Conservation (phyloP, 495 filamentous ascomycete species). For the Penicillium riverlandense region DNA sequence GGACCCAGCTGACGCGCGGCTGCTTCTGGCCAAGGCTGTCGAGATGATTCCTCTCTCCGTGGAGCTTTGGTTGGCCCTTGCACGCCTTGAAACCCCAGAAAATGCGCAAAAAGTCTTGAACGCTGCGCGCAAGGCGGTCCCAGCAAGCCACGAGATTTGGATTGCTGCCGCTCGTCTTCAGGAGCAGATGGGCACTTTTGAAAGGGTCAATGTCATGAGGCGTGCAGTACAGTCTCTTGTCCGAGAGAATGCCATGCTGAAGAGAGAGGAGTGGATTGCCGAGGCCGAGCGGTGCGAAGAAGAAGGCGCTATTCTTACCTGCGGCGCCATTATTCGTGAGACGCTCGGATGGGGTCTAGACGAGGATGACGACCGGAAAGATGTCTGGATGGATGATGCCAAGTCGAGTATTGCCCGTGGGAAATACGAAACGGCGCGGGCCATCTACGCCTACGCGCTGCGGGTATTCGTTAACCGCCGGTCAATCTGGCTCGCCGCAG, state of each 20-base stretch:
- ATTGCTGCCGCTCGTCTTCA: slow-evolving; percentile 88
- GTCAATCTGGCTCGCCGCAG: slow-evolving; percentile 79
- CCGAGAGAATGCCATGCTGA: slow-evolving; percentile 89
- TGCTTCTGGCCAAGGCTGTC: slow-evolving; percentile 86
- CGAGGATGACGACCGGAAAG: slow-evolving; percentile 93
- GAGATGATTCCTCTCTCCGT: slow-evolving; percentile 90
- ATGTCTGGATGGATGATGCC: slow-evolving; percentile 92
- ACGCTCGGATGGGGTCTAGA: slow-evolving; percentile 91
- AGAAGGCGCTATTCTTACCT: slow-evolving; percentile 82
- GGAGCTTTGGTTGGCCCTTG: slow-evolving; percentile 90
- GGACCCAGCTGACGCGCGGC: slow-evolving; percentile 72
- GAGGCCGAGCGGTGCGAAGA: slow-evolving; percentile 94
- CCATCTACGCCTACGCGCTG: slow-evolving; percentile 86
- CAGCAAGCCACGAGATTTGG: slow-evolving; percentile 91
- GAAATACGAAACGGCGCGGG: slow-evolving; percentile 81
- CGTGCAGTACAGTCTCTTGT: slow-evolving; percentile 85
- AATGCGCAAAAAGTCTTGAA: slow-evolving; percentile 94
- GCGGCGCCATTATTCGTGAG: slow-evolving; percentile 79
- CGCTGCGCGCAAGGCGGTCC: slow-evolving; percentile 86
- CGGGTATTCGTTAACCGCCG: slow-evolving; percentile 79
- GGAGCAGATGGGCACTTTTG: slow-evolving; percentile 73
- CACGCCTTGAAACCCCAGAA: slow-evolving; percentile 77
- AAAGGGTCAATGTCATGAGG: slow-evolving; percentile 86
- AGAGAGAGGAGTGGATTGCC: slow-evolving; percentile 92
- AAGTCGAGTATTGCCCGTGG: slow-evolving; percentile 68